Evolutionary conservation across 345 rosid genomes (phyloP).

Genomic region (Viola odorata): DNA sequence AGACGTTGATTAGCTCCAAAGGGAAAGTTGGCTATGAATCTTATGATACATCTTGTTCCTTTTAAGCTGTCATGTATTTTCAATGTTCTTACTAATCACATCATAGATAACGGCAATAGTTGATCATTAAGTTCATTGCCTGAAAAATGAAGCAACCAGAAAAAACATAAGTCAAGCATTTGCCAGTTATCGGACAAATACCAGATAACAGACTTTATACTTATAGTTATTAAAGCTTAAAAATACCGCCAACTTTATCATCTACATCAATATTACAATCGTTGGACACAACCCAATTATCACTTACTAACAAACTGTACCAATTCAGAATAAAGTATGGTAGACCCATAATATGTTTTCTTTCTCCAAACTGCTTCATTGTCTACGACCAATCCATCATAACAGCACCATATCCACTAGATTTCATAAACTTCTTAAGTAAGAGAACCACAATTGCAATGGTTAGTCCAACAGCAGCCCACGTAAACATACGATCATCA

Average conservation of each 20-base stretch:
- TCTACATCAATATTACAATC: not conserved
- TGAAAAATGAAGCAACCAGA: no score
- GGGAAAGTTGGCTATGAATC: not conserved
- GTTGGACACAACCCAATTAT: not conserved
- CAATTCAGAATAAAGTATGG: not conserved
- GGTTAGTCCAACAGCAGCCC: slow-evolving; percentile 86
- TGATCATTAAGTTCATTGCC: no score
- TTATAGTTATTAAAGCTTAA: not conserved
- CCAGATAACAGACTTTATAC: no score
- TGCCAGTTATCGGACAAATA: no score
- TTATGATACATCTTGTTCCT: not conserved
- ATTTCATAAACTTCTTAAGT: slow-evolving; percentile 78
- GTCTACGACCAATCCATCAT: slow-evolving; percentile 73
- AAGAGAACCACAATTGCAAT: slow-evolving; percentile 79
- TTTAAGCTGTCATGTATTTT: not conserved
- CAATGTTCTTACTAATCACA: no score
- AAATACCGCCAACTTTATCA: not conserved
- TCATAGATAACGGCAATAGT: no score
- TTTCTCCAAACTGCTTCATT: not conserved
- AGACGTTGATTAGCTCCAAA: not conserved
- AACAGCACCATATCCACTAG: slow-evolving; percentile 68
- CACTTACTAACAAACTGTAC: not conserved
- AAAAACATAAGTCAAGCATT: no score
- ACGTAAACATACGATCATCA: slow-evolving; percentile 73
- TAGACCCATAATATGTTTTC: not conserved